phyloP scores from a whole-genome alignment of 345 rosid genomes.

The Rhodamnia argentea region DNA sequence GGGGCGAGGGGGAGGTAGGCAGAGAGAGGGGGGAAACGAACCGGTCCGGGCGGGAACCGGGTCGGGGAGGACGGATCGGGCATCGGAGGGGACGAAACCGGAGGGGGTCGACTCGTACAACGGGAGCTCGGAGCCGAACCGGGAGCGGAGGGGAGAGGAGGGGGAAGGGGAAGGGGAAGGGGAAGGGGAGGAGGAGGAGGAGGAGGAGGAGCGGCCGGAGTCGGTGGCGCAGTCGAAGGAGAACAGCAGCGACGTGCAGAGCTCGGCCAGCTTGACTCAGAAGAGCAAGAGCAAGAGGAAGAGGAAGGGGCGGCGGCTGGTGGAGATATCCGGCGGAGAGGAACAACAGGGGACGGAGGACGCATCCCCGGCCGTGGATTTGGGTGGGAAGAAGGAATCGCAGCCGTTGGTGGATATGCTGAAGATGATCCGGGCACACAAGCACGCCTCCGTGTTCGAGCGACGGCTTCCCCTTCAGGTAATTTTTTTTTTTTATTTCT shows the following conservation, averaged over 20 bases:
- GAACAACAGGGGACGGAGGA: slow-evolving; percentile 8
- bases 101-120: slow-evolving; percentile 17
- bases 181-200: slow-evolving; percentile 16
- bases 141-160: not conserved
- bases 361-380: slow-evolving; percentile 4
- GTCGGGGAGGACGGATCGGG: slow-evolving; percentile 24
- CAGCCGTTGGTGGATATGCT: slow-evolving; percentile 40
- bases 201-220: slow-evolving; percentile 21
- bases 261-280: slow-evolving; percentile 39
- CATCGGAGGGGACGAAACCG: slow-evolving; percentile 8
- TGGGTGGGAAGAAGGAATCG: slow-evolving; percentile 21
- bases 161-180: slow-evolving; percentile 5
- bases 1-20: not conserved
- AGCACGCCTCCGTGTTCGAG: slow-evolving; percentile 39
- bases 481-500: not conserved
- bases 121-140: slow-evolving; percentile 16
- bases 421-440: slow-evolving; percentile 49
- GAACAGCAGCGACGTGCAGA: slow-evolving; percentile 39
- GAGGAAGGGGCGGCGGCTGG: slow-evolving; percentile 13
- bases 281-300: slow-evolving; percentile 13
- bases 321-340: slow-evolving; percentile 10
- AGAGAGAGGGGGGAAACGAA: slow-evolving; percentile 2
- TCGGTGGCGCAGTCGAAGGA: slow-evolving; percentile 24
- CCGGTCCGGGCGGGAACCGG: slow-evolving; percentile 9
- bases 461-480: slow-evolving; percentile 58